Evolutionary conservation across 257 asterid species (phyloP).

Genomic region (Hygrophila difformis): DNA sequence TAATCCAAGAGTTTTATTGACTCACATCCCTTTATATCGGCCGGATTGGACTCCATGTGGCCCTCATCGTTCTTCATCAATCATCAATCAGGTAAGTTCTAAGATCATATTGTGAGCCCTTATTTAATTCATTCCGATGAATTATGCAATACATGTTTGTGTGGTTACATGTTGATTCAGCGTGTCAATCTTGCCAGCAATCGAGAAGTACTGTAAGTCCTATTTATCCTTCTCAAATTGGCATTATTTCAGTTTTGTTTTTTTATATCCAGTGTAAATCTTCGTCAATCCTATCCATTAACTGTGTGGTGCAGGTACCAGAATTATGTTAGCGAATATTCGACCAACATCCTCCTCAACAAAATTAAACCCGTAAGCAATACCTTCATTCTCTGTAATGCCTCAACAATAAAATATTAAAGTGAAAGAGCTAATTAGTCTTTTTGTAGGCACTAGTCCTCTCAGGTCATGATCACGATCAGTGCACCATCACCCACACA

Average conservation of each 20-base stretch:
- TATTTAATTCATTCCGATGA: too few species aligned
- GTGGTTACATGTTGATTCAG: constrained; percentile 28
- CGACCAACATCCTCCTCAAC: constrained; percentile 50
- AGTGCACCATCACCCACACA: constrained; percentile 64
- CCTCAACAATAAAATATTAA: constrained; percentile 5
- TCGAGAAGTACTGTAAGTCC: constrained; percentile 59
- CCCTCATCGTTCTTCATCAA: constrained; percentile 61
- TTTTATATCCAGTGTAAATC: constrained; percentile 2
- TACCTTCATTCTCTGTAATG: constrained; percentile 16
- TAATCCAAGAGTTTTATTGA: constrained; percentile 64
- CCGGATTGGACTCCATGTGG: constrained; percentile 78
- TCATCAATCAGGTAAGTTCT: constrained; percentile 70
- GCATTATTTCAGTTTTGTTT: constrained; percentile 7
- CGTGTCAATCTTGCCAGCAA: constrained; percentile 42
- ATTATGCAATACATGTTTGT: too few species aligned
- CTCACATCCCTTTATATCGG: constrained; percentile 88
- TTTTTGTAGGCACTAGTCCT: constrained; percentile 59
- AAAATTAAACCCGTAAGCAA: constrained; percentile 67
- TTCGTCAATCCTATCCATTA: constrained; percentile 11
- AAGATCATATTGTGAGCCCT: not conserved
- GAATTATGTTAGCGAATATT: constrained; percentile 56
- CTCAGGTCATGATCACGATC: constrained; percentile 98
- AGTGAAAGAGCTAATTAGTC: constrained; percentile 16
- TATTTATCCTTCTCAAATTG: constrained; percentile 9
- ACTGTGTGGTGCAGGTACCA: constrained; percentile 59